Conservation (phyloP, 2,329 filamentous ascomycete genomes). For the Chalaropsis ovoidea region DNA sequence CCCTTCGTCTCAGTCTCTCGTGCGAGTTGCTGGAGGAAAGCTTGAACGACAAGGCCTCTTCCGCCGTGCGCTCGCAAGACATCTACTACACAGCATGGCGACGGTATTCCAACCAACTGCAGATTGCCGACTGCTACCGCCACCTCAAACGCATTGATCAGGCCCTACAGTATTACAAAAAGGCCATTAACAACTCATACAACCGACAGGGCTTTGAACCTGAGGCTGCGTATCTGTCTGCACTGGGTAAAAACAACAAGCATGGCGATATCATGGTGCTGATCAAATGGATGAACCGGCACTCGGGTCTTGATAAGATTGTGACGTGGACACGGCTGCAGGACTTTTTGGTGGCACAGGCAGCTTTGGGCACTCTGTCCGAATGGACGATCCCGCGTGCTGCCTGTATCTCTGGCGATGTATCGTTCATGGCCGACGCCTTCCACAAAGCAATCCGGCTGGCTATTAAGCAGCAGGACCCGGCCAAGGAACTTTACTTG, state of each 20-base stretch:
- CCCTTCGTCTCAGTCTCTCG: constrained; percentile 33
- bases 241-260: constrained; percentile 34
- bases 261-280: constrained; percentile 33
- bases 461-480: constrained; percentile 33
- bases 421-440: constrained; percentile 30
- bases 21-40: constrained; percentile 32
- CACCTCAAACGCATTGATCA: constrained; percentile 31
- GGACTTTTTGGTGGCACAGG: constrained; percentile 33
- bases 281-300: constrained; percentile 31
- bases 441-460: constrained; percentile 32
- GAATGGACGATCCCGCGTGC: constrained; percentile 37
- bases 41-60: constrained; percentile 25
- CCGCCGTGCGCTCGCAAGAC: constrained; percentile 23
- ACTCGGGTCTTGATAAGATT: constrained; percentile 26
- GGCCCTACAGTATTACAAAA: constrained; percentile 33
- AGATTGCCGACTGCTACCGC: constrained; percentile 35
- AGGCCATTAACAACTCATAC: constrained; percentile 31
- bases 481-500: constrained; percentile 34
- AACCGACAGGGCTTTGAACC: constrained; percentile 34
- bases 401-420: constrained; percentile 32
- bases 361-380: constrained; percentile 31
- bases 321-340: constrained; percentile 29
- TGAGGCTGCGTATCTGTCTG: constrained; percentile 33
- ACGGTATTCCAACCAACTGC: constrained; percentile 35
- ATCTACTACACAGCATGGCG: constrained; percentile 33